These are phyloP conservation scores for Trichoderma koningii DNA, from an alignment of 2,329 filamentous ascomycete species.

Conservation along the genomic window DNA sequence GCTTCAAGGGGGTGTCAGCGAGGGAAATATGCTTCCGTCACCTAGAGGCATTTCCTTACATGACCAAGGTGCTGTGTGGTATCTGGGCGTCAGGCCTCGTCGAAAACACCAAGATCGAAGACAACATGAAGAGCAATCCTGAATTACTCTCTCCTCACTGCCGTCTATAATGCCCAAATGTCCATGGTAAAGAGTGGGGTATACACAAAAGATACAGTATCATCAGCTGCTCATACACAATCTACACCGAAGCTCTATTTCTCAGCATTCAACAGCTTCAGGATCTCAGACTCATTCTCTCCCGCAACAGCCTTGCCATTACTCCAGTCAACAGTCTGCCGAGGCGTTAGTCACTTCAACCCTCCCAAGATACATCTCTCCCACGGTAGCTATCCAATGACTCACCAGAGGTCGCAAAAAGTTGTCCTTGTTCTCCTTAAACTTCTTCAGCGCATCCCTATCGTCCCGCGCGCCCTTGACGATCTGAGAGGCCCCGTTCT, in stretches of 20 bases:
- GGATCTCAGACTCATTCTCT: slow-evolving; percentile 83
- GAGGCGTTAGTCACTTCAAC: neutral
- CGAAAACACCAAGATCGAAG: neutral
- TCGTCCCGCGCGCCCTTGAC: slow-evolving; percentile 73
- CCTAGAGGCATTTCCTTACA: neutral
- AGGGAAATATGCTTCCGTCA: too few species aligned
- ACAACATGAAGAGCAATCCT: neutral
- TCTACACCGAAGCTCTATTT: slow-evolving; percentile 35
- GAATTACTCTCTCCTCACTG: neutral
- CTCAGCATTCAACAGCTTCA: slow-evolving; percentile 71
- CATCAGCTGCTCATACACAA: slow-evolving; percentile 28
- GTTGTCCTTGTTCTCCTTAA: slow-evolving; percentile 67
- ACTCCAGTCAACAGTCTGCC: slow-evolving; percentile 81
- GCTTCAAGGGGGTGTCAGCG: too few species aligned
- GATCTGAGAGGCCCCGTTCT: slow-evolving; percentile 59
- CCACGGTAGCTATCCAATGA: slow-evolving; percentile 30
- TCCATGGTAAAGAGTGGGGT: slow-evolving; percentile 24
- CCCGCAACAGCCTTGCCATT: slow-evolving; percentile 79
- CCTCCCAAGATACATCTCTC: neutral
- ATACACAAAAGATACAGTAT: slow-evolving; percentile 24
- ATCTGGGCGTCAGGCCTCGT: neutral
- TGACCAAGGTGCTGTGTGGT: neutral
- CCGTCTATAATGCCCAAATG: slow-evolving; percentile 24
- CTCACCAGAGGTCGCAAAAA: slow-evolving; percentile 79
- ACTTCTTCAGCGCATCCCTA: slow-evolving; percentile 76